Base-by-base conservation (phyloP, 2,329 filamentous ascomycete genomes). In the Tolypocladium guangdongense region DNA sequence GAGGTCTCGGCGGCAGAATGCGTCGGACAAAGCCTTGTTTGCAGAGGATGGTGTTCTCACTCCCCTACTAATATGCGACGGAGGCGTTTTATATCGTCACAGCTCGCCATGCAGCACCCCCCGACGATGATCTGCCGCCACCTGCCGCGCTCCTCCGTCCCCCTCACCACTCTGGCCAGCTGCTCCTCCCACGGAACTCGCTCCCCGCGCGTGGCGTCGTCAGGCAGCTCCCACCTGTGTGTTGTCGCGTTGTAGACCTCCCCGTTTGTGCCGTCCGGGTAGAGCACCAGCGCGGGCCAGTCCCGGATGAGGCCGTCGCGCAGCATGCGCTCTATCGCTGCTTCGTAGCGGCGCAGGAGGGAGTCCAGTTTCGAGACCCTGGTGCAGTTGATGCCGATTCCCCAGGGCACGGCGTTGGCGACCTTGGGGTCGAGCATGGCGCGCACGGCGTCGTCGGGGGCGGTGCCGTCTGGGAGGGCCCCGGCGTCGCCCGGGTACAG, bases 201-300 rank as follows among this genome's bases (percentile, higher is more conserved):
- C 7, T 61, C 56, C 10, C 60, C 56, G 0, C 20, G 56, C 7
- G 51, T 36, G 4, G 52, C 56, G 1, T 60, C 63, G n/a, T 65
- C 61, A 0, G 70, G 71, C 1, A 70, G 54, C 57, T 77, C 78
- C 84, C 84, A 88, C 51, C 68, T 70, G 61, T 85, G 78, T 7
- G 80, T 83, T 0, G 66, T 68, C 1, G 83, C 84, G 63, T 87
- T 80, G 66, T 87, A 87, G 0, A 83, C 75, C 66, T 86, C 81
- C 0, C 82, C 82, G 48, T 82, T 83, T 1, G 84, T 86, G 0
- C 84, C 84, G 63, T 88, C 84, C 0, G 84, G 84, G 63, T 87
- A 87, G 20, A 87, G 60, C 5, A 87, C 77, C 52, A 87, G 65
- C 22, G 71, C 73, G 1, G 82, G 82, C 70, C 73, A 76, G 7